phyloP scores from a whole-genome alignment of 2,329 filamentous ascomycete species.

The Epicoccum sorghinum region DNA sequence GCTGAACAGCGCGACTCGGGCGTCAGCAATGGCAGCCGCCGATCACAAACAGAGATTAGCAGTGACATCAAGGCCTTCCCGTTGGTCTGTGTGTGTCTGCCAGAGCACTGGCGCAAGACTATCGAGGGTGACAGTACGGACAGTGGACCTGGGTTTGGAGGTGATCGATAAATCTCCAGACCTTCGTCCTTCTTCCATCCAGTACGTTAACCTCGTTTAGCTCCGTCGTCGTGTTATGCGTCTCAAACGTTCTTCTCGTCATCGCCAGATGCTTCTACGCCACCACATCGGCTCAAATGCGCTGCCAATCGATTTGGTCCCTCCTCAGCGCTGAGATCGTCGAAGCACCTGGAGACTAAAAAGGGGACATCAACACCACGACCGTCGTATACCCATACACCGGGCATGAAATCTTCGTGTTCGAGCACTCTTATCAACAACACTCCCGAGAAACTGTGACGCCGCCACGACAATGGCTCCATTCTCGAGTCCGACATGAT shows the following conservation, averaged over 20 bases:
- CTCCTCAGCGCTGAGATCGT: neutral
- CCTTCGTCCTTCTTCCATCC: conserved; percentile 26
- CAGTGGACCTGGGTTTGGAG: conserved; percentile 39
- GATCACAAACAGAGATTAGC: conserved; percentile 44
- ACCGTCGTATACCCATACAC: conserved; percentile 25
- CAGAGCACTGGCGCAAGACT: conserved; percentile 95
- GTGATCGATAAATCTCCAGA: conserved; percentile 41
- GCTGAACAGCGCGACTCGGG: conserved; percentile 89
- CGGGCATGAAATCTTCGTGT: conserved; percentile 30
- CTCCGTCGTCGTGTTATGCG: conserved; percentile 27
- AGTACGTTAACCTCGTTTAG: conserved; percentile 38
- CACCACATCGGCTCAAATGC: neutral
- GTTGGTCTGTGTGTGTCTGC: conserved; percentile 92
- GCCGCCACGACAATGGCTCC: conserved; percentile 42
- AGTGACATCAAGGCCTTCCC: conserved; percentile 98
- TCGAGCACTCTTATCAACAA: conserved; percentile 41
- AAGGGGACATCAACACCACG: conserved; percentile 20
- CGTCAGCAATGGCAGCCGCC: conserved; percentile 76
- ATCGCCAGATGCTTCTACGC: conserved; percentile 1
- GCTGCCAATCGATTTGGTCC: conserved; percentile 6
- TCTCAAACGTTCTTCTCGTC: conserved; percentile 18
- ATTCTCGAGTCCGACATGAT: conserved; percentile 15
- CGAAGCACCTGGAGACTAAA: neutral
- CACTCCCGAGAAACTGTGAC: conserved; percentile 32
- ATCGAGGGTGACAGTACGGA: conserved; percentile 77